These are phyloP conservation scores for Daldinia decipiens DNA, from an alignment of 495 filamentous ascomycete genomes.

Conservation along the genomic window DNA sequence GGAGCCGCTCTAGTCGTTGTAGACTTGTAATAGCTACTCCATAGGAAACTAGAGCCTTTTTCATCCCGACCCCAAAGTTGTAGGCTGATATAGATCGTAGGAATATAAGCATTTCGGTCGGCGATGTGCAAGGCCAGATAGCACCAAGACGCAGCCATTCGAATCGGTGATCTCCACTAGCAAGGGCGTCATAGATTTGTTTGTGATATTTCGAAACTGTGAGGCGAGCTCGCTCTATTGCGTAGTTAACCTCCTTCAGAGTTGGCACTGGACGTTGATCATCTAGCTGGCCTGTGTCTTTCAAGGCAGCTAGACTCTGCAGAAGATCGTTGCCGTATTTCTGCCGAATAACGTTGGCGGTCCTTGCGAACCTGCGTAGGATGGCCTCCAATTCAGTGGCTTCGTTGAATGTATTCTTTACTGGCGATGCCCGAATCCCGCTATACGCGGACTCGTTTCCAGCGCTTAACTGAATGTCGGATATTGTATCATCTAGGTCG, in stretches of 20 bases:
- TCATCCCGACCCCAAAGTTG: conserved; percentile 56
- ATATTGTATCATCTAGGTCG: neutral
- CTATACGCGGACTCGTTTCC: neutral
- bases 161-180: conserved; percentile 45
- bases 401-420: neutral
- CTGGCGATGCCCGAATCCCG: neutral
- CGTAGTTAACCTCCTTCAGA: conserved; percentile 34
- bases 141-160: conserved; percentile 60
- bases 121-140: conserved; percentile 65
- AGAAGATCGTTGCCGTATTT: conserved; percentile 56
- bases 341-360: conserved; percentile 45
- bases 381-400: conserved; percentile 51
- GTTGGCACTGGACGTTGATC: conserved; percentile 7
- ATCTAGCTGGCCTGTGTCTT: conserved; percentile 20
- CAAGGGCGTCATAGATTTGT: conserved; percentile 44
- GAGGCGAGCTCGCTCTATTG: conserved; percentile 34
- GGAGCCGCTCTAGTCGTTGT: conserved; percentile 58
- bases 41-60: conserved; percentile 55
- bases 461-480: neutral
- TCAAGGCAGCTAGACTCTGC: conserved; percentile 48
- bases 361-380: conserved; percentile 43
- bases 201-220: conserved; percentile 28
- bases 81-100: conserved; percentile 54
- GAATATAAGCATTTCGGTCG: conserved; percentile 61
- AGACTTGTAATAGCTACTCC: conserved; percentile 55